Base-by-base conservation (phyloP, 1,284 basidiomycete genomes). In the Marasmius sp. region DNA sequence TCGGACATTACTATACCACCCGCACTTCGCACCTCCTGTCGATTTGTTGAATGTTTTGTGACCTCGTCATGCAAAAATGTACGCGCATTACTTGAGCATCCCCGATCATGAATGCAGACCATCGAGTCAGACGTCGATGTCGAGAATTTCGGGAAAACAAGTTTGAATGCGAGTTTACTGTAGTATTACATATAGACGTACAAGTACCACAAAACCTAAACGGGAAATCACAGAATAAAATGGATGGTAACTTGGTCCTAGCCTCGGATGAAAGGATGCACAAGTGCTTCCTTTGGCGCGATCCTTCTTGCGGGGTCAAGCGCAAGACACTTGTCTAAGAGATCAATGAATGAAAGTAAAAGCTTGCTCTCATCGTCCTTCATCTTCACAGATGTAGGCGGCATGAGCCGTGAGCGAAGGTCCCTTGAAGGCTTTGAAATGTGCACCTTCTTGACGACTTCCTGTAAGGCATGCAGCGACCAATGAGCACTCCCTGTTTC, bases 221-320 rank as follows among this genome's bases (percentile, higher is more conserved):
- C 27, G 27, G 5, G 27, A 27, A 27, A 27, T 27, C 27, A 27
- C 5, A 27, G 27, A 27, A 27, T 27, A 27, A 5, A 27, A 27
- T 27, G 14, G 14, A 14, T 47, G 18, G n/a, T 27, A n/a, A 16
- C 11, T 9, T 34, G 6, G 8, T 50, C 5, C 50, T 70, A 89
- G 60, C 89, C 89, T 61, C 91, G 78, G 62, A 96, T 87, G 77
- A 97, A 98, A 0, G 93, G 87, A 75, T 98, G 96, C 9, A 83
- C 75, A 52, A 98, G 81, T 11, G 94, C 95, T 71, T 98, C 95
- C 67, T 91, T 87, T 0, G 95, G 94, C 14, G 87, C 91, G 59
- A 98, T 88, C 65, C 96, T 80, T 70, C 93, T 88, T 43, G 87
- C 82, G 0, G 97, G 93, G 74, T 99, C 97, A n/a, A 99, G 81